Base-by-base conservation (phyloP, 106 monocot species). In the Agapanthus africanus region DNA sequence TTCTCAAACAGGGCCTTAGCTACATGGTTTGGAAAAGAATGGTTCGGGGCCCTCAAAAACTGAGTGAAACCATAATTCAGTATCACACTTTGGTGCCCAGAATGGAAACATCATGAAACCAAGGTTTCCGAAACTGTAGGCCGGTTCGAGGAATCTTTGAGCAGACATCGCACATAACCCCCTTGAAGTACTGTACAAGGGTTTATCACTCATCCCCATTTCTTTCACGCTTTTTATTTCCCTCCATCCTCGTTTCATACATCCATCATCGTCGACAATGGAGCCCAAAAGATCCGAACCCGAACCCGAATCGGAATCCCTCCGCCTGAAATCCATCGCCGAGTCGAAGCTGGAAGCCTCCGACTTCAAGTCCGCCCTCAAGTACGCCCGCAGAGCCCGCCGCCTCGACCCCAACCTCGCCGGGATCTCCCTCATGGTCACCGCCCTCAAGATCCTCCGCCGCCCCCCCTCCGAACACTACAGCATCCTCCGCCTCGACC, bases 351-450 rank as follows among this genome's bases (percentile, higher is more conserved):
- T 85, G 72, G 30, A n/a, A 4, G 42, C 75, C 22, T 69, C 70
- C 68, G 73, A 74, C 37, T 38, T 79, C 59, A 77, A 78, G 22
- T 77, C 85, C 27, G 94, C 94, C 14, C 87, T 82, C 65, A 88
- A 88, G 63, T 72, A 83, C 79, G 91, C 94, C 4, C 79, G 81
- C 63, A 74, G 85, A 39, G 91, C 94, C n/a, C 73, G 50, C 46
- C 69, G 77, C 9, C 76, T 94, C 37, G 26, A 30, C 38, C 85
- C 90, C 0, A 37, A 47, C 7, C 80, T 85, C 61, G 49, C 51
- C 18, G 82, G 79, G 34, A 44, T 83, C 72, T 14, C 62, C 10
- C 52, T 71, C 34, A 63, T 87, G 61, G 40, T 85, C 32, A 70
- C 82, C 59, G 82, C 85, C 63, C 74, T 80, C 25, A 79, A 79